phyloP scores from a whole-genome alignment of 2,329 filamentous ascomycete species.

The Metarhizium sp. region DNA sequence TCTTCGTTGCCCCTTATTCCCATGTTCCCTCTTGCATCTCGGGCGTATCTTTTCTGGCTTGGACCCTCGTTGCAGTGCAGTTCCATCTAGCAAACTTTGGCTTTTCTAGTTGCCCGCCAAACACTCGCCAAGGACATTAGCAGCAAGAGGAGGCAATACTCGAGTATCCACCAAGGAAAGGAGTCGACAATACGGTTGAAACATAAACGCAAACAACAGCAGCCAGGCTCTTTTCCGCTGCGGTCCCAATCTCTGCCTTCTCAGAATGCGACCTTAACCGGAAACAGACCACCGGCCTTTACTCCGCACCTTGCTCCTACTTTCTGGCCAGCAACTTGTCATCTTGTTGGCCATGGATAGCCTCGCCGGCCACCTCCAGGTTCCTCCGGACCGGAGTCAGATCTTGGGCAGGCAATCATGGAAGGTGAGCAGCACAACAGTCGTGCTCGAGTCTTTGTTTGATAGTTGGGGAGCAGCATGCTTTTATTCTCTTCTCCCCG shows the following conservation, averaged over 20 bases:
- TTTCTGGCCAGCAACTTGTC: conserved; percentile 1
- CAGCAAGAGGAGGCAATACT: not conserved
- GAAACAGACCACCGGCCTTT: not conserved
- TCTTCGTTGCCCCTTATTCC: not conserved
- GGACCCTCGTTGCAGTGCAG: not conserved
- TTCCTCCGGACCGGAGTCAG: conserved; percentile 40
- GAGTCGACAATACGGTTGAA: not conserved
- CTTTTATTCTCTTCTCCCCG: conserved; percentile 5
- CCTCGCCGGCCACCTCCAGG: conserved; percentile 37
- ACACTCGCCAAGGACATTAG: not conserved
- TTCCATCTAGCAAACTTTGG: not conserved
- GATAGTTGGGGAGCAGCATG: not conserved
- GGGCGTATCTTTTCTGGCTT: not conserved
- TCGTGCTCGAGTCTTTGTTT: not conserved
- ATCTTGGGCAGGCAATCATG: conserved; percentile 41
- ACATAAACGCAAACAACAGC: not conserved
- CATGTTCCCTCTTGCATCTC: not conserved
- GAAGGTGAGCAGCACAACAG: conserved; percentile 33
- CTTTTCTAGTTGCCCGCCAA: not conserved
- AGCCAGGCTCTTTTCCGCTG: not conserved
- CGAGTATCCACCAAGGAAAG: not conserved
- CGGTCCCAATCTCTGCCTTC: conserved; percentile 1
- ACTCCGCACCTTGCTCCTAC: not conserved
- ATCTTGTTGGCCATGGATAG: conserved; percentile 22
- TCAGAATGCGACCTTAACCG: conserved; percentile 10